phyloP scores from a whole-genome alignment of 2,329 filamentous ascomycete genomes.

The Lecanicillium sp. region DNA sequence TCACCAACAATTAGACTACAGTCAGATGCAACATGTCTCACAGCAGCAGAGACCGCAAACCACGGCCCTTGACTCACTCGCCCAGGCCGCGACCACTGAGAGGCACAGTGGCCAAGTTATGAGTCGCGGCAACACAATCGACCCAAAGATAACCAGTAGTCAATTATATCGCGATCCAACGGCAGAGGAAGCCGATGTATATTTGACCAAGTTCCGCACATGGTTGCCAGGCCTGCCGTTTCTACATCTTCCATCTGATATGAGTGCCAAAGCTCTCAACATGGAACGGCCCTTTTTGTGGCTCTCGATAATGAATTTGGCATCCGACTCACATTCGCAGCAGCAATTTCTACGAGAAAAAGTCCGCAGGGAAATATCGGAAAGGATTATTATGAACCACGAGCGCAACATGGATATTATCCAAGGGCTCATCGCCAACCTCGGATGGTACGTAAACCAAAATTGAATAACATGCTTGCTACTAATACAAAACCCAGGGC shows the following conservation, averaged over 20 bases:
- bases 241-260: constrained; percentile 32
- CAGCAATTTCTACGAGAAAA: constrained; percentile 35
- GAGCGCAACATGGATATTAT: constrained; percentile 48
- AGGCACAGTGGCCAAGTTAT: constrained; percentile 14
- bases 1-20: constrained; percentile 8
- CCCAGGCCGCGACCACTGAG: constrained; percentile 30
- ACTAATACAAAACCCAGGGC: constrained; percentile 28
- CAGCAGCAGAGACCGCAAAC: constrained; percentile 10
- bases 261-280: constrained; percentile 33
- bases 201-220: constrained; percentile 35
- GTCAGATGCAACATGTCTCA: constrained; percentile 14
- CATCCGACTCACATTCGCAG: constrained; percentile 34
- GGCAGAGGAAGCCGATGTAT: constrained; percentile 31
- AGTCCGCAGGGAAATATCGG: constrained; percentile 38
- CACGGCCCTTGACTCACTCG: constrained; percentile 22
- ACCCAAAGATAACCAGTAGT: constrained; percentile 8
- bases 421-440: constrained; percentile 40
- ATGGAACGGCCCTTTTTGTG: constrained; percentile 42
- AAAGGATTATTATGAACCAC: constrained; percentile 41
- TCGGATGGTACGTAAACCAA: constrained; percentile 35
- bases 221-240: constrained; percentile 41
- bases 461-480: constrained; percentile 9
- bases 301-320: constrained; percentile 42
- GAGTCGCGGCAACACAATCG: constrained; percentile 12
- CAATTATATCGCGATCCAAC: constrained; percentile 24